phyloP scores from a whole-genome alignment of 208 protist genomes.

The Endotrypanum monterogeii region DNA sequence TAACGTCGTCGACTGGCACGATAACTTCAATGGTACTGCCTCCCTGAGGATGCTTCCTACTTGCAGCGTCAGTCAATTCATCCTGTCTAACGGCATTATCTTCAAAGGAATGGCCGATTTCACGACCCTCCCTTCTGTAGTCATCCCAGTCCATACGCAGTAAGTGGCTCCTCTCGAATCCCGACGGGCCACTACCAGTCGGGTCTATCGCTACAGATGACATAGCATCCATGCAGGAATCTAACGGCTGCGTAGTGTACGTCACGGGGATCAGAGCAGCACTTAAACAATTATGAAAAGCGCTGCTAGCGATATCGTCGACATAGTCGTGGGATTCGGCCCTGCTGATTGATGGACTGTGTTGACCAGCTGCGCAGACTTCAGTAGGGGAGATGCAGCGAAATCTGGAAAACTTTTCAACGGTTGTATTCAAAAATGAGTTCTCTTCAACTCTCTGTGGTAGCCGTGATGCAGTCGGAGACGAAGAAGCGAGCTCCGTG shows the following conservation, averaged over 20 bases:
- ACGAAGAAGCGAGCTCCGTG: not conserved
- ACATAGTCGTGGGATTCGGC: slow-evolving; percentile 26
- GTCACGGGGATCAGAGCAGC: not conserved
- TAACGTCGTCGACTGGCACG: not conserved
- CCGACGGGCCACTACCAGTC: not conserved
- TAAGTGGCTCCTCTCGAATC: too few relatives aligned
- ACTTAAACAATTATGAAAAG: slow-evolving; percentile 37
- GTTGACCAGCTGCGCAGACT: not conserved
- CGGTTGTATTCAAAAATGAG: slow-evolving; percentile 2
- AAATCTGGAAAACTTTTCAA: not conserved
- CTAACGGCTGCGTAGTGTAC: not conserved
- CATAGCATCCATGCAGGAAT: not conserved
- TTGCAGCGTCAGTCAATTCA: not conserved
- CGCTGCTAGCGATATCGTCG: slow-evolving; percentile 27
- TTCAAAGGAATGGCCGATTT: not conserved
- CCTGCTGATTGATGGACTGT: slow-evolving; percentile 9
- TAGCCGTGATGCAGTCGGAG: not conserved
- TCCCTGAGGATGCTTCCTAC: not conserved
- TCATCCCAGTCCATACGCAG: not conserved
- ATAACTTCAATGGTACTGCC: slow-evolving; percentile 2
- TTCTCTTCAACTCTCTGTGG: not conserved
- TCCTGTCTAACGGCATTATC: not conserved
- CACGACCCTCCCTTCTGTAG: not conserved
- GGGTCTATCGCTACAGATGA: not conserved
- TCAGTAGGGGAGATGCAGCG: too few relatives aligned